Evolutionary conservation across 2,329 filamentous ascomycete genomes (phyloP), one percentile per base, ranked within the genome.

Genomic region (Botrytis aclada): DNA sequence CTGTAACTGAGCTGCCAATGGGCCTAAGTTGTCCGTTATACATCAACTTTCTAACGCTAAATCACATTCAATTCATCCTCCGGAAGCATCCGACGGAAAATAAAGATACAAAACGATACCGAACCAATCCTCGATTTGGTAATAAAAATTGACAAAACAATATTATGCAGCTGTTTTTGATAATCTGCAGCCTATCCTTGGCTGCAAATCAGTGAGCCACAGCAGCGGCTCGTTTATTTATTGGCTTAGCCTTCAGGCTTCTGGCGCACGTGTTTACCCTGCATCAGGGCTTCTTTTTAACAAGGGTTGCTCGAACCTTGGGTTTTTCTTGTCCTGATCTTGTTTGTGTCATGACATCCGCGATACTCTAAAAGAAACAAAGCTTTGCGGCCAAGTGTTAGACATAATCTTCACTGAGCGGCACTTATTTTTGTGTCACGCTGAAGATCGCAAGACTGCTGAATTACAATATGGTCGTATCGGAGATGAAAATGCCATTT

Each of bases 181-280:
- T 37, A 34, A 39, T 54, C 64, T 66, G 64, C 45, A 66, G 45
- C 45, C 22, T 25, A 66, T n/a, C 32, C 43, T 66, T 66, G 64
- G 34, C 64, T 54, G 9, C 14, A 39, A 54, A n/a, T 20, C 4
- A 25, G 69, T 41, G 37, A 56, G 45, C 69, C 60, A 65, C 45
- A n/a, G 39, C 37, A 72, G 70, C 70, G 63, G 63, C 58, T 72
- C 63, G 70, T 61, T 51, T 69, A 69, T 56, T 51, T 69, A 69
- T 72, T 51, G 51, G 70, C 70, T 69, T 61, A 61, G 39, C 22
- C 51, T 69, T 47, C 34, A 41, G 41, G 18, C 37, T 70, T 51
- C 18, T 34, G 22, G 6, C n/a, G 32, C 54, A 70, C 60, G 69
- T 70, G 56, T 51, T 18, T 67, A 39, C 64, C 64, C 16, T 39